phyloP scores from a whole-genome alignment of 2,329 filamentous ascomycete genomes.

The Hymenoscyphus fraxineus region DNA sequence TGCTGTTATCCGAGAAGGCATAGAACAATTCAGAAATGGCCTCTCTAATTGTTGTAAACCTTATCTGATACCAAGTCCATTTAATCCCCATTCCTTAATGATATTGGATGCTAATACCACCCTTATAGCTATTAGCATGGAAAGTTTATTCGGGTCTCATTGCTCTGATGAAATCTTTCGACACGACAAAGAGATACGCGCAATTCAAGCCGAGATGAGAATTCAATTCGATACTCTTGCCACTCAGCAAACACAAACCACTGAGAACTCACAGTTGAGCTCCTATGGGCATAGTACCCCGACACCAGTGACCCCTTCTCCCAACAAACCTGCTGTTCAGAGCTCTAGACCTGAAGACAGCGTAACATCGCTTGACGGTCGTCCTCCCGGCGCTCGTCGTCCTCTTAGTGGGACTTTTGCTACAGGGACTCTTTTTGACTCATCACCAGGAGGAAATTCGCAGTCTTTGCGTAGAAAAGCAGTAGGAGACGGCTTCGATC shows the following conservation, averaged over 20 bases:
- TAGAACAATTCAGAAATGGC: too few species aligned
- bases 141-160: slow-evolving; percentile 64
- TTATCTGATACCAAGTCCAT: too few species aligned
- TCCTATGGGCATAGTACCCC: not conserved
- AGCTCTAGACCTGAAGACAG: not conserved
- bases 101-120: not conserved
- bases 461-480: slow-evolving; percentile 24
- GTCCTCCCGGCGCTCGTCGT: not conserved
- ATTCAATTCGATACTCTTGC: not conserved
- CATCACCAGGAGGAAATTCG: slow-evolving; percentile 6
- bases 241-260: slow-evolving; percentile 20
- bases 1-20: too few species aligned
- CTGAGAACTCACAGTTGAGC: slow-evolving; percentile 5
- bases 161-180: slow-evolving; percentile 60
- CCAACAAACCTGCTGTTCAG: not conserved
- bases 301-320: not conserved
- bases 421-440: not conserved
- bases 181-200: slow-evolving; percentile 61
- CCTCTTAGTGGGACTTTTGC: not conserved
- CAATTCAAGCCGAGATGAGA: slow-evolving; percentile 17
- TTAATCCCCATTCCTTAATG: too few species aligned
- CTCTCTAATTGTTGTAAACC: too few species aligned
- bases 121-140: slow-evolving; percentile 53
- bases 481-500: slow-evolving; percentile 15
- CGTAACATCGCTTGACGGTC: not conserved